Evolutionary conservation across 2,329 filamentous ascomycete genomes (phyloP).

Genomic region (Nigrospora sphaerica): DNA sequence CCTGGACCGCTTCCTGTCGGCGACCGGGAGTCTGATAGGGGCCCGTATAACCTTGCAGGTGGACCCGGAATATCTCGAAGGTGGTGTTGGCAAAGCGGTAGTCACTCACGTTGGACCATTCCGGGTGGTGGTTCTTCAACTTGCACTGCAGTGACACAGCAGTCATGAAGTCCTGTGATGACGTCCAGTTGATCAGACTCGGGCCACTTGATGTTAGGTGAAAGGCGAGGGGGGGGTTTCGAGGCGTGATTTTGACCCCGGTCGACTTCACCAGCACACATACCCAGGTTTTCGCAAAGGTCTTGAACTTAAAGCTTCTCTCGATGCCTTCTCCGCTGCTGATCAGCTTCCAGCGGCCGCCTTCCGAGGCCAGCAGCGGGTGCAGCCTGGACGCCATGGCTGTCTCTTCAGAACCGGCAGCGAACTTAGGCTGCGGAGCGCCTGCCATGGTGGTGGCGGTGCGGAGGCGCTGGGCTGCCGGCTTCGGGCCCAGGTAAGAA

Average conservation of each 20-base stretch:
- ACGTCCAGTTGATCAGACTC: background rate
- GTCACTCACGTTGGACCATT: constrained; percentile 62
- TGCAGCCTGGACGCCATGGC: constrained; percentile 27
- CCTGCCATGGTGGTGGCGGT: constrained; percentile 4
- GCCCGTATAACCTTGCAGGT: background rate
- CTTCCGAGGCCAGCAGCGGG: constrained; percentile 22
- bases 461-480: background rate
- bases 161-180: constrained; percentile 66
- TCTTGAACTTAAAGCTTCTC: constrained; percentile 56
- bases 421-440: constrained; percentile 25
- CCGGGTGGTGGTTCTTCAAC: constrained; percentile 62
- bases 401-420: constrained; percentile 35
- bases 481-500: background rate
- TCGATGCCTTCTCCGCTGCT: constrained; percentile 47
- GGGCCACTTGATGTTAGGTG: background rate
- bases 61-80: background rate
- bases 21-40: background rate
- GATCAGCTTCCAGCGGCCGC: constrained; percentile 42
- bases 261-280: constrained; percentile 13
- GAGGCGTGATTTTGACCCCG: no score
- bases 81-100: background rate
- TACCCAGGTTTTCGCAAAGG: constrained; percentile 60
- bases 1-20: background rate
- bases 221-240: background rate
- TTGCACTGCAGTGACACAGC: constrained; percentile 61